phyloP scores from a whole-genome alignment of 345 rosid genomes.

The Erodium maritimum region DNA sequence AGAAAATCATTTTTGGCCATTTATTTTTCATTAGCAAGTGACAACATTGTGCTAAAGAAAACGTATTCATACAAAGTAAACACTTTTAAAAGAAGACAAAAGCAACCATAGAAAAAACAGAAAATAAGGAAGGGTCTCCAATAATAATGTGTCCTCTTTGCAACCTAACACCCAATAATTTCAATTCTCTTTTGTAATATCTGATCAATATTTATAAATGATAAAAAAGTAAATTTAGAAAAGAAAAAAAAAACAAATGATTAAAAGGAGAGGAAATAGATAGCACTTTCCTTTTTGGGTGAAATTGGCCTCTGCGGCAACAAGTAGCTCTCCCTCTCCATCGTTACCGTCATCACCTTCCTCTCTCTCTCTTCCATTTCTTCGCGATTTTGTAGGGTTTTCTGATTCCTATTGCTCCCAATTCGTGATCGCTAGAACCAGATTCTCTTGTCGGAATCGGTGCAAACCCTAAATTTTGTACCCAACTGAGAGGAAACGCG shows the following conservation, averaged over 20 bases:
- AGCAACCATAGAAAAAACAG: no score
- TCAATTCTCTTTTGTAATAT: no score
- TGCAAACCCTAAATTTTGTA: not conserved
- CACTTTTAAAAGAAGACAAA: no score
- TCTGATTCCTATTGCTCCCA: not conserved
- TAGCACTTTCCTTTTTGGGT: not conserved
- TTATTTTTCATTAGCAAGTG: no score
- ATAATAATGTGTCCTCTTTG: no score
- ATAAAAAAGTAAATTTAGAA: no score
- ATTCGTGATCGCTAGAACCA: not conserved
- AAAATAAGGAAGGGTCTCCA: no score
- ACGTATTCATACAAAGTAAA: no score
- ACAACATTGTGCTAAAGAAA: no score
- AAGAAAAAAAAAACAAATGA: not conserved
- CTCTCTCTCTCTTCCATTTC: not conserved
- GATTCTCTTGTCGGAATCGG: not conserved
- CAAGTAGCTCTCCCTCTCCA: not conserved
- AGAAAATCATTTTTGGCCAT: no score
- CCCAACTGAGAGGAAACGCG: not conserved
- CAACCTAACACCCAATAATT: no score
- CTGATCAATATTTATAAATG: no score
- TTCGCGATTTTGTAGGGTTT: not conserved
- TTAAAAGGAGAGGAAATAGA: conserved; percentile 4
- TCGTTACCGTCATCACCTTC: not conserved
- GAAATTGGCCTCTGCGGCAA: not conserved